These are phyloP conservation scores for Smithsoniella earleae DNA, from an alignment of 163 green algal genomes.

Conservation along the genomic window DNA sequence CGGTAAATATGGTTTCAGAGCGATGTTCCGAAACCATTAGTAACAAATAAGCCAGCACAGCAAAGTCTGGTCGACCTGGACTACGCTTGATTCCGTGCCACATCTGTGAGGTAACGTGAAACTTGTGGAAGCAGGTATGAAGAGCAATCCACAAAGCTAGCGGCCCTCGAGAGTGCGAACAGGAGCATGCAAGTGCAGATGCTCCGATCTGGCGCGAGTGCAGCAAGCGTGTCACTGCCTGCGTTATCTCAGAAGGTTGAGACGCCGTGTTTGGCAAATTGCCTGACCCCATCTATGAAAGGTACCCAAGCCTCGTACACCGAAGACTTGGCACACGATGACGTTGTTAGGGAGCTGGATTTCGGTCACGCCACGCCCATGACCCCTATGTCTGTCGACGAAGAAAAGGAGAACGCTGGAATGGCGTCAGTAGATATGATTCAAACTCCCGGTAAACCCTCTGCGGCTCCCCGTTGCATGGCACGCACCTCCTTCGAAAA, in stretches of 20 bases:
- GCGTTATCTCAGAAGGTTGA: neutral
- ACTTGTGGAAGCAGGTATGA: constrained; percentile 9
- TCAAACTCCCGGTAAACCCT: too few species aligned
- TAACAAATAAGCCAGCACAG: too few species aligned
- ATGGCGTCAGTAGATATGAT: too few species aligned
- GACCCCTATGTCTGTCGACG: too few species aligned
- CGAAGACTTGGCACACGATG: neutral
- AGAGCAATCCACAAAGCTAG: constrained; percentile 23
- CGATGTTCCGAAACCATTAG: too few species aligned
- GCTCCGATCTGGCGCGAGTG: neutral
- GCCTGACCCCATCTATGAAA: neutral
- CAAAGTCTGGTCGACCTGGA: too few species aligned
- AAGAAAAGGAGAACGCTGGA: too few species aligned
- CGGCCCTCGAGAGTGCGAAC: neutral
- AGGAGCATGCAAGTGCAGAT: constrained; percentile 15
- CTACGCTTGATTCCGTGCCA: neutral
- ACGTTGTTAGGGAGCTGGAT: neutral
- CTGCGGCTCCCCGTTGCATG: too few species aligned
- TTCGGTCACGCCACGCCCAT: too few species aligned
- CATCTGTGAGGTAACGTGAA: neutral
- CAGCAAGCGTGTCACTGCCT: neutral
- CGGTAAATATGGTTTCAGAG: too few species aligned
- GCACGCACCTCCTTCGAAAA: too few species aligned
- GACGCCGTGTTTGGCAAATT: neutral
- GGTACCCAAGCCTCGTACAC: neutral